Conservation (phyloP, 1,284 basidiomycete genomes). For the Rhodotorula sp. region DNA sequence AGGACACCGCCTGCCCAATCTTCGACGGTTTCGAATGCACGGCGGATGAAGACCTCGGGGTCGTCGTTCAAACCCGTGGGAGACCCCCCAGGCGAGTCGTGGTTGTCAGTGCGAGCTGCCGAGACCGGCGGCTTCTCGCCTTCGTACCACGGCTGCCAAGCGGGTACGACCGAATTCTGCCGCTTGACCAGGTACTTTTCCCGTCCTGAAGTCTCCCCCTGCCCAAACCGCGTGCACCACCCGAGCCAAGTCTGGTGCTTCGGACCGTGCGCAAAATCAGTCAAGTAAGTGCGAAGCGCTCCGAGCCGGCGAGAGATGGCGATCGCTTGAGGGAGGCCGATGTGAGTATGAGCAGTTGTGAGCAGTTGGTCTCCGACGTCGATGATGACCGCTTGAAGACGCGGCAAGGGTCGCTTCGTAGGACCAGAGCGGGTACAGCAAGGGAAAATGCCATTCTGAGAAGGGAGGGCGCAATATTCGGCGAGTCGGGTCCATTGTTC, state of each 20-base stretch:
- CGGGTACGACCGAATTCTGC: background rate
- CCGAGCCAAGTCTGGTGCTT: slow-evolving; percentile 65
- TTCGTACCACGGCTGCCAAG: slow-evolving; percentile 6
- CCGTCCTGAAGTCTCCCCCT: slow-evolving; percentile 46
- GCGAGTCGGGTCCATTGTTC: slow-evolving; percentile 61
- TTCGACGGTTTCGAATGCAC: slow-evolving; percentile 20
- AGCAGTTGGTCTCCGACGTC: slow-evolving; percentile 62
- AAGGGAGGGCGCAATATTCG: slow-evolving; percentile 25
- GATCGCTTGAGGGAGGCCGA: slow-evolving; percentile 64
- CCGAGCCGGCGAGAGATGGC: slow-evolving; percentile 58
- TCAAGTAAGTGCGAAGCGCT: slow-evolving; percentile 63
- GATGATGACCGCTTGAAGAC: slow-evolving; percentile 59
- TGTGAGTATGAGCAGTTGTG: slow-evolving; percentile 62
- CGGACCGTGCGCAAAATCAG: slow-evolving; percentile 68
- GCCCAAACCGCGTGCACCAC: slow-evolving; percentile 57
- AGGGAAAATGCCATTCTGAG: slow-evolving; percentile 42
- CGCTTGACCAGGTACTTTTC: background rate
- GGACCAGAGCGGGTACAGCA: slow-evolving; percentile 1
- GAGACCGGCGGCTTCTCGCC: background rate
- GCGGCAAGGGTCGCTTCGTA: background rate
- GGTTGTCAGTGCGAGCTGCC: background rate
- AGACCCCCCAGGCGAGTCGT: too few species aligned
- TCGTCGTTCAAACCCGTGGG: slow-evolving; percentile 8
- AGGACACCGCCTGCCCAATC: slow-evolving; percentile 18
- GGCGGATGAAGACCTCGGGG: slow-evolving; percentile 6